Base-by-base conservation (phyloP, 495 filamentous ascomycete species). In the Tuber indicum region DNA sequence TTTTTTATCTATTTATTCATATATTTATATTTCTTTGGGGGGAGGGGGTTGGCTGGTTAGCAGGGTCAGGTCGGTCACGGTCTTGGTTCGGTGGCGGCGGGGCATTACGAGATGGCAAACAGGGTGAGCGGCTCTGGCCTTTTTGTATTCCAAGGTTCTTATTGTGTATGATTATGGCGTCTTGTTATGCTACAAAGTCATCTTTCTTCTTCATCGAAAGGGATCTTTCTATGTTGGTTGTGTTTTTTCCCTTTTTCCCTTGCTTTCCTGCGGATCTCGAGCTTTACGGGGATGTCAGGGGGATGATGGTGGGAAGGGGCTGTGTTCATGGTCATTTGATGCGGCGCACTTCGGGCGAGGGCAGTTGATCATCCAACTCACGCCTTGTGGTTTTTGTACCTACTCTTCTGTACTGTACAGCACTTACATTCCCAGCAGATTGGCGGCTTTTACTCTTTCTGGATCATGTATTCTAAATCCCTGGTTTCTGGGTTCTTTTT, bases 91-190 rank as follows among this genome's bases (percentile, higher is more conserved):
- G 71, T 71, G 74, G 58, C 47, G 47, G 45, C 70, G 73, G 46
- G 58, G 58, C 32, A 36, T 66, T 26, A 17, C 58, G 58, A 66
- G 26, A 66, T 36, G 58, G 32, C 58, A 43, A 73, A 70, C 45
- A 52, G 76, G 78, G 49, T 52, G 36, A 62, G 72, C 66, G 32
- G 26, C 44, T 79, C 49, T 70, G 49, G 47, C 69, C 66, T 49
- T 70, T 58, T 49, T 52, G 2, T 70, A 42, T 66, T 21, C 19
- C 46, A 19, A 42, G 73, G n/a, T 26, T 80, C 71, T 76, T 62
- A 42, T 49, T 32, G 75, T 80, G 77, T 80, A 80, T 76, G 71
- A 76, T 80, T 80, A 80, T 74, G 78, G 78, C 78, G 78, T 79
- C 73, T 79, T 80, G 78, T 75, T 66, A 71, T 80, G 78, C 77